Conservation (phyloP, 305 asterid species). For the Solanum hybrid region DNA sequence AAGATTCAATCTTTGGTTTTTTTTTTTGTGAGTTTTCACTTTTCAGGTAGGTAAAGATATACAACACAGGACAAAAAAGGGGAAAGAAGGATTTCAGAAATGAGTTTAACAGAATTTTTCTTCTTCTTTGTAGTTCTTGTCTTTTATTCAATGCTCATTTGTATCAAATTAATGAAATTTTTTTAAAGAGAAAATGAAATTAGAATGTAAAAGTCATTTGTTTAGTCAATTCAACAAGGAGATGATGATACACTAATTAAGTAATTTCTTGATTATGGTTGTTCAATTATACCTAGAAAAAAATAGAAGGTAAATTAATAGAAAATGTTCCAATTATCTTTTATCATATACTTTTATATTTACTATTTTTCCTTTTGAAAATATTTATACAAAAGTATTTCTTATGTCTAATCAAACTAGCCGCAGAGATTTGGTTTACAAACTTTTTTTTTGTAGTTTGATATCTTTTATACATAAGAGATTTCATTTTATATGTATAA, state of each 20-base stretch:
- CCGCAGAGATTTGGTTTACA: neutral
- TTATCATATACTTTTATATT: neutral
- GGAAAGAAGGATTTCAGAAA: neutral
- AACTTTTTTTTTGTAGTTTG: neutral
- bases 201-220: neutral
- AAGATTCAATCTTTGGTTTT: neutral
- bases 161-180: neutral
- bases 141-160: neutral
- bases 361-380: neutral
- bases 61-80: neutral
- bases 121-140: neutral
- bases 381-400: neutral
- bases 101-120: neutral
- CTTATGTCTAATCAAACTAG: neutral
- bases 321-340: neutral
- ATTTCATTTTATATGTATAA: neutral
- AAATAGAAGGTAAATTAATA: neutral
- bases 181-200: neutral
- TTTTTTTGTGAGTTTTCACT: neutral
- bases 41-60: neutral
- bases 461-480: neutral
- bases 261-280: neutral
- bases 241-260: neutral
- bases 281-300: neutral
- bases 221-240: neutral